phyloP scores from a whole-genome alignment of 2,329 filamentous ascomycete genomes.

The Arthrobotrys sinensis region DNA sequence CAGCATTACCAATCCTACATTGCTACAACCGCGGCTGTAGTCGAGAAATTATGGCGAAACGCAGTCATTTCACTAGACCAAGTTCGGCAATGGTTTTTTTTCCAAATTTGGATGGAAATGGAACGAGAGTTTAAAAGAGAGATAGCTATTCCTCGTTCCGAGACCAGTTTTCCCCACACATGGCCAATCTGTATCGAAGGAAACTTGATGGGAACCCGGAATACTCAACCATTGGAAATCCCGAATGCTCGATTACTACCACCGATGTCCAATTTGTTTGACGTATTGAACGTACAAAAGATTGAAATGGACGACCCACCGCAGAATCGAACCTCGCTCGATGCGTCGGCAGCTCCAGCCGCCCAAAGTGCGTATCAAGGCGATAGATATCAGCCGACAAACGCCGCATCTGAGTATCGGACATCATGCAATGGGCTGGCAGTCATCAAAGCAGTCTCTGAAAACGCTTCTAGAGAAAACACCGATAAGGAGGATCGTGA shows the following conservation, averaged over 20 bases:
- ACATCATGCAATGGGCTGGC: neutral
- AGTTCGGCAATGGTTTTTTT: slow-evolving; percentile 1
- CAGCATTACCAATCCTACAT: neutral
- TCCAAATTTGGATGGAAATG: neutral
- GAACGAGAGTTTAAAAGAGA: neutral
- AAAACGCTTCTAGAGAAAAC: neutral
- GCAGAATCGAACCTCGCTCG: too few species aligned
- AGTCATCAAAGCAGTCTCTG: neutral
- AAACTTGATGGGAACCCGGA: too few species aligned
- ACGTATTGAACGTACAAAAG: too few species aligned
- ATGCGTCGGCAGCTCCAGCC: too few species aligned
- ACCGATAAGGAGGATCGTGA: neutral
- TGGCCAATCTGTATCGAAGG: slow-evolving; percentile 7
- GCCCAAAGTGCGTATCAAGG: too few species aligned
- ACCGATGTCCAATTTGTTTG: too few species aligned
- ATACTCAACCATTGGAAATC: too few species aligned
- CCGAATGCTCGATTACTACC: too few species aligned
- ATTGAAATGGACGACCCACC: too few species aligned
- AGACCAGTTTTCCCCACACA: neutral
- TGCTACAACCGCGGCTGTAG: neutral
- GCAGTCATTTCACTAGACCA: neutral
- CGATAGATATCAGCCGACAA: too few species aligned
- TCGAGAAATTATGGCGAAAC: neutral
- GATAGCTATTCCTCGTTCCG: neutral
- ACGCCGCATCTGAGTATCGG: too few species aligned